A percentile compares a stretch with the other conserved stretches of the same genome.
These are phyloP conservation scores for Oropetium thomaeum DNA, from an alignment of 176 grass and related monocot species.

Conservation along the genomic window DNA sequence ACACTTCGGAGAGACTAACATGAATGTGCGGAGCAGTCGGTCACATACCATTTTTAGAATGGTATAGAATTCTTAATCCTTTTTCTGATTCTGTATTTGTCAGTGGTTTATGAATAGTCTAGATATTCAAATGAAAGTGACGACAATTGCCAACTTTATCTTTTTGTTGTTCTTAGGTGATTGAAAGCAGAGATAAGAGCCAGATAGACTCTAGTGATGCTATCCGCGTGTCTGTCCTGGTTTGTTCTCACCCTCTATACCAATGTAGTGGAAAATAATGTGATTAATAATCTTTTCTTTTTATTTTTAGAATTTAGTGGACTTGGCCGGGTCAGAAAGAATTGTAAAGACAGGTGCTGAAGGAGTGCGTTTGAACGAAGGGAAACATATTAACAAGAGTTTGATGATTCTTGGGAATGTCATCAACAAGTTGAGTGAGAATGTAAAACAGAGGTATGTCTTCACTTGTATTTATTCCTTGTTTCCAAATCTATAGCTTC, in stretches of 20 bases:
- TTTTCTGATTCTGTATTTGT: background rate
- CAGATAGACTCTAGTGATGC: conserved; percentile 51
- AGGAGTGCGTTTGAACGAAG: conserved; percentile 83
- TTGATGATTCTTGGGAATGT: conserved; percentile 96
- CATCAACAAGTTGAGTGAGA: conserved; percentile 93
- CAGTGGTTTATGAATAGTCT: background rate
- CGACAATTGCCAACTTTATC: background rate
- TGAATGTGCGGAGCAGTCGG: conserved; percentile 79
- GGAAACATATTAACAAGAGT: conserved; percentile 94
- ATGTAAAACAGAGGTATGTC: conserved; percentile 71
- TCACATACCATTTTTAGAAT: conserved; percentile 96
- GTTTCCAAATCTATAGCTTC: background rate
- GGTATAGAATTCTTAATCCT: conserved; percentile 47
- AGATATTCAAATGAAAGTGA: background rate
- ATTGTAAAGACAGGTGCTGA: conserved; percentile 85
- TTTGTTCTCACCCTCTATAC: conserved; percentile 27
- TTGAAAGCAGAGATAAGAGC: conserved; percentile 81
- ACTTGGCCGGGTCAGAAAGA: conserved; percentile 93
- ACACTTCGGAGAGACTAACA: conserved; percentile 97
- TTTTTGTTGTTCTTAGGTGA: conserved; percentile 48
- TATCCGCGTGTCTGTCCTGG: conserved; percentile 87
- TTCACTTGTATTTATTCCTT: background rate
- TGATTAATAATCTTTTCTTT: background rate
- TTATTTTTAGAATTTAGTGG: conserved; percentile 83
- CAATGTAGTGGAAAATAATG: conserved; percentile 3